Percentiles rank a stretch among this genome's conserved stretches.
Conservation (phyloP, 352 stramenopile genomes). For the Phytophthora kernoviae region DNA sequence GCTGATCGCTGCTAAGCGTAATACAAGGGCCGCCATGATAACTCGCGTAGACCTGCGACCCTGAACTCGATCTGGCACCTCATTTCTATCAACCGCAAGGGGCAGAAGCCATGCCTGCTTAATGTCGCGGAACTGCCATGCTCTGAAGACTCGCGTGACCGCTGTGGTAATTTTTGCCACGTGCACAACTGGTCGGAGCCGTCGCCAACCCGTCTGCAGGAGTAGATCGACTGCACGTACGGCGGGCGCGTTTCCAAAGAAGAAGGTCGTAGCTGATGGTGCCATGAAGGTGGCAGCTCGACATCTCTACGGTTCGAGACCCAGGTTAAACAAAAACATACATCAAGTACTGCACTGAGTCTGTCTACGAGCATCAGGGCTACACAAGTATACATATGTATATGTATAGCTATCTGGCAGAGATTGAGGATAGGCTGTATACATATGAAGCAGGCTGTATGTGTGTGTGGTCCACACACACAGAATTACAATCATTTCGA, state of each 20-base stretch:
- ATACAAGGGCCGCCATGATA: background rate
- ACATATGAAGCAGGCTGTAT: too few relatives aligned
- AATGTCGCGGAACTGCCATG: background rate
- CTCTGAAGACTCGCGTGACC: background rate
- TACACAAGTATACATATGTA: too few relatives aligned
- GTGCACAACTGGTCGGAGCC: background rate
- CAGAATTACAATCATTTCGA: too few relatives aligned
- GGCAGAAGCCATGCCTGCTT: background rate
- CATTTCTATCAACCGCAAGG: conserved; percentile 1
- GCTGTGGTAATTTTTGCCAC: background rate
- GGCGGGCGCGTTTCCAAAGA: too few relatives aligned
- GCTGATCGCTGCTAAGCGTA: too few relatives aligned
- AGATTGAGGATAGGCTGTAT: too few relatives aligned
- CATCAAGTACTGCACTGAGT: background rate
- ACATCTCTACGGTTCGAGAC: background rate
- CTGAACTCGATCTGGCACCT: background rate
- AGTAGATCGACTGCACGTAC: too few relatives aligned
- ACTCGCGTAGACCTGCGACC: background rate
- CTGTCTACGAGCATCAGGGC: background rate
- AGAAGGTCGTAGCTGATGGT: too few relatives aligned
- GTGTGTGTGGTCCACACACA: too few relatives aligned
- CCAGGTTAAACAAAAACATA: background rate
- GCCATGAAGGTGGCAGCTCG: conserved; percentile 1
- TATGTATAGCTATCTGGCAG: too few relatives aligned
- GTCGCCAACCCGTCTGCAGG: background rate